Evolutionary conservation across 352 stramenopile genomes (phyloP).

Genomic region (Phytophthora tubulina): DNA sequence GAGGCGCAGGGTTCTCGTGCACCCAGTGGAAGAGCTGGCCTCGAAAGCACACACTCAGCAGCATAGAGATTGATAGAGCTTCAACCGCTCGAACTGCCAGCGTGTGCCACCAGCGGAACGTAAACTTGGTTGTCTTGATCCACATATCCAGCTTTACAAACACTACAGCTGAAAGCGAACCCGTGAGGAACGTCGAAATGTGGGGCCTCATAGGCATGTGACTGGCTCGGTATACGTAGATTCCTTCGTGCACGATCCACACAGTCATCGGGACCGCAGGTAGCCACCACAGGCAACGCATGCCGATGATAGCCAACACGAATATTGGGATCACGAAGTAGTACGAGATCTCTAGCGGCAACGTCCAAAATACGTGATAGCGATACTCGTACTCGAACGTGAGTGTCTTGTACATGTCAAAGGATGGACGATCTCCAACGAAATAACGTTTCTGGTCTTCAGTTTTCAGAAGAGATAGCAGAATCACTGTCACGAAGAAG

Average conservation of each 20-base stretch:
- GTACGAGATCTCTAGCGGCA: constrained; percentile 31
- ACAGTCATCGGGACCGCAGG: constrained; percentile 25
- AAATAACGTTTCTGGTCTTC: constrained; percentile 45
- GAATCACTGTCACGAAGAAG: constrained; percentile 47
- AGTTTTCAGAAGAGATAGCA: constrained; percentile 42
- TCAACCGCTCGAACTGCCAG: constrained; percentile 35
- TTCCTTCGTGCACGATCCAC: constrained; percentile 35
- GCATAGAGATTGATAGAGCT: constrained; percentile 23
- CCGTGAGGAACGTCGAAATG: constrained; percentile 49
- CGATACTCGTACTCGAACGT: constrained; percentile 44
- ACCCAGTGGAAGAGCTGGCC: constrained; percentile 39
- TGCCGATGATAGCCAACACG: constrained; percentile 27
- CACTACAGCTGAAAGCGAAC: constrained; percentile 46
- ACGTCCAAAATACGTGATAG: constrained; percentile 48
- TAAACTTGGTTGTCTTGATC: constrained; percentile 33
- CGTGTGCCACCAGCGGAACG: constrained; percentile 29
- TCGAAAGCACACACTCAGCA: constrained; percentile 43
- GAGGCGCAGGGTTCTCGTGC: constrained; percentile 27
- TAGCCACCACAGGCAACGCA: constrained; percentile 40
- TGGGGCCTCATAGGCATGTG: constrained; percentile 42
- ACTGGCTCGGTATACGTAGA: constrained; percentile 28
- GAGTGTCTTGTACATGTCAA: constrained; percentile 49
- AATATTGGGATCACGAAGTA: constrained; percentile 56
- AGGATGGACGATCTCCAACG: constrained; percentile 23
- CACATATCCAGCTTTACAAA: constrained; percentile 35